Conservation (phyloP, 1,284 basidiomycete species). For the Marasmius sp. region DNA sequence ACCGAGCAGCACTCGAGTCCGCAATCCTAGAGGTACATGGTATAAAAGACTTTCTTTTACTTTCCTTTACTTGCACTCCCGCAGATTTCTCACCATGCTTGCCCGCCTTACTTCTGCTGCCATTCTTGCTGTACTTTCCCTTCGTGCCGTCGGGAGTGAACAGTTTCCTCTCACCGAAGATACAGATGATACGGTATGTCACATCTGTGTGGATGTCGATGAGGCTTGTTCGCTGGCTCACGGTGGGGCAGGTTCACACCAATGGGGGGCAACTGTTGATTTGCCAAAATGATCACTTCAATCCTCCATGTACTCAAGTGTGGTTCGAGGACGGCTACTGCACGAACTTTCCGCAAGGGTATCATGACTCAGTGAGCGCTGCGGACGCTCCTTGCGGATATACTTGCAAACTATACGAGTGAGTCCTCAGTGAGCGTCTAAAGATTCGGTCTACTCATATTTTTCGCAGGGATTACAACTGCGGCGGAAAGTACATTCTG, state of each 20-base stretch:
- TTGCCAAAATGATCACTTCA: background rate
- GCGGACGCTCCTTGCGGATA: background rate
- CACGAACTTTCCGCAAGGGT: background rate
- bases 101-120: no score
- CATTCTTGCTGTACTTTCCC: no score
- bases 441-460: background rate
- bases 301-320: background rate
- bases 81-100: no score
- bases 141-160: no score
- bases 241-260: background rate
- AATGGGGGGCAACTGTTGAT: background rate
- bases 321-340: background rate
- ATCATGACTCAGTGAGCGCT: background rate
- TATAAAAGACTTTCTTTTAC: no score
- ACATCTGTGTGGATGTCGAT: no score
- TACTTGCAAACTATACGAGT: background rate
- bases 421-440: background rate
- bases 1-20: no score
- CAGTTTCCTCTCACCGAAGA: no score
- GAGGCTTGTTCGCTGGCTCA: background rate
- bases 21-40: no score
- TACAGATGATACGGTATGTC: no score
- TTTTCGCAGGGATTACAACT: background rate
- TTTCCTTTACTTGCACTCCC: no score
- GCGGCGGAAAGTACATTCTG: background rate